These are phyloP conservation scores for Yamadazyma paraphyllophila DNA, from an alignment of 805 yeast species.

Conservation along the genomic window DNA sequence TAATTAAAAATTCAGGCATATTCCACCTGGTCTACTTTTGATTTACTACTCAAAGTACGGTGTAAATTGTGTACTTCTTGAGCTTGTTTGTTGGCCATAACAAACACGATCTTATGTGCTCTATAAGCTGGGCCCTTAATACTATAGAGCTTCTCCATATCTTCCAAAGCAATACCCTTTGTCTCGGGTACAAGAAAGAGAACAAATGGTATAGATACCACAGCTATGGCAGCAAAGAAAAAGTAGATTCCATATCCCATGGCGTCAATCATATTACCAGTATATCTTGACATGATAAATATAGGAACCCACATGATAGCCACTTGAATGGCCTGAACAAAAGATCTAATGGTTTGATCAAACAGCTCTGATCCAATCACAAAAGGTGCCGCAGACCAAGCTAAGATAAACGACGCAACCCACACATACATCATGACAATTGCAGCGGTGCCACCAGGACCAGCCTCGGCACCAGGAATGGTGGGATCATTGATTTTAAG, in stretches of 20 bases:
- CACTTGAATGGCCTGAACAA: slow-evolving; percentile 42
- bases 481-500: slow-evolving; percentile 37
- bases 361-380: slow-evolving; percentile 47
- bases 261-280: slow-evolving; percentile 41
- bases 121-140: slow-evolving; percentile 27
- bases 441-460: slow-evolving; percentile 41
- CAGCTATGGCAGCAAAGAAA: slow-evolving; percentile 34
- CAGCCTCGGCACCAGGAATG: slow-evolving; percentile 5
- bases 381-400: slow-evolving; percentile 50
- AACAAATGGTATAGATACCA: slow-evolving; percentile 26
- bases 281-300: slow-evolving; percentile 46
- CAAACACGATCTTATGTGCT: slow-evolving; percentile 22
- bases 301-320: slow-evolving; percentile 50
- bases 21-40: no score
- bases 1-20: neutral
- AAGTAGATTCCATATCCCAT: slow-evolving; percentile 47
- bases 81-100: neutral
- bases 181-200: slow-evolving; percentile 39
- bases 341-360: slow-evolving; percentile 40
- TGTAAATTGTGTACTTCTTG: neutral
- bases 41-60: neutral
- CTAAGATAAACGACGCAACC: slow-evolving; percentile 42
- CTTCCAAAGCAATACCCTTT: slow-evolving; percentile 35
- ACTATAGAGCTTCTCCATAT: slow-evolving; percentile 30
- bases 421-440: slow-evolving; percentile 45